phyloP scores from a whole-genome alignment of 1,139 yeast species.

The Blastobotrys petasosporus region DNA sequence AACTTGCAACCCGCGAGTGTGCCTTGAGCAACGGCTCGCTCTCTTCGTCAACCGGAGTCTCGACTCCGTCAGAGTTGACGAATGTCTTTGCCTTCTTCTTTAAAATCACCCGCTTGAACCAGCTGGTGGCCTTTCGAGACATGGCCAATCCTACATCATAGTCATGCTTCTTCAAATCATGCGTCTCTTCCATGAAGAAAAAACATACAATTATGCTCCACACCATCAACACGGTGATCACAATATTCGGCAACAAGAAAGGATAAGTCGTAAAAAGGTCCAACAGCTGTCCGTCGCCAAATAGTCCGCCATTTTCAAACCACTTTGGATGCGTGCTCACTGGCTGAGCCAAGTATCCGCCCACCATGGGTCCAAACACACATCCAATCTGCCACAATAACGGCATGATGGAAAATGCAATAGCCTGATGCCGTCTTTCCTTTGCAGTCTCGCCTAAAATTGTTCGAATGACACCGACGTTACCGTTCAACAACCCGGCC shows the following conservation, averaged over 20 bases:
- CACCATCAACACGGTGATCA: slow-evolving; percentile 42
- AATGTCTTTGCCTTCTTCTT: neutral
- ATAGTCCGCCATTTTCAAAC: slow-evolving; percentile 24
- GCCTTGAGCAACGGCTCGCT: slow-evolving; percentile 9
- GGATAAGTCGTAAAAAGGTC: slow-evolving; percentile 43
- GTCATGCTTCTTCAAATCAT: slow-evolving; percentile 38
- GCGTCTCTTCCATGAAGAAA: slow-evolving; percentile 59
- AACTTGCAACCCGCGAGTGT: neutral
- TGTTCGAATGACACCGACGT: slow-evolving; percentile 56
- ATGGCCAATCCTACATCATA: slow-evolving; percentile 49
- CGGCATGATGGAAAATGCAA: slow-evolving; percentile 57
- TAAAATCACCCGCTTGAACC: neutral
- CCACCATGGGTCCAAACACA: slow-evolving; percentile 55
- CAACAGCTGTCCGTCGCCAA: slow-evolving; percentile 26
- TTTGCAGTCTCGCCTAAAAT: slow-evolving; percentile 54
- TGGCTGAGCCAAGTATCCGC: slow-evolving; percentile 40
- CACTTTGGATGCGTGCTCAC: slow-evolving; percentile 29
- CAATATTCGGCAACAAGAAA: slow-evolving; percentile 55
- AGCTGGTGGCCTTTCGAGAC: slow-evolving; percentile 1
- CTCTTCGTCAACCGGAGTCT: slow-evolving; percentile 6
- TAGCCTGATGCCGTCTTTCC: slow-evolving; percentile 52
- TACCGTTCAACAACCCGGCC: slow-evolving; percentile 56
- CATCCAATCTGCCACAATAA: slow-evolving; percentile 54
- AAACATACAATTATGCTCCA: slow-evolving; percentile 36
- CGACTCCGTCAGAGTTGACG: too few species aligned